A percentile compares a stretch with the other conserved stretches of the same genome.
Conservation (phyloP, 352 stramenopile species). For the Pythium phragmiticola region DNA sequence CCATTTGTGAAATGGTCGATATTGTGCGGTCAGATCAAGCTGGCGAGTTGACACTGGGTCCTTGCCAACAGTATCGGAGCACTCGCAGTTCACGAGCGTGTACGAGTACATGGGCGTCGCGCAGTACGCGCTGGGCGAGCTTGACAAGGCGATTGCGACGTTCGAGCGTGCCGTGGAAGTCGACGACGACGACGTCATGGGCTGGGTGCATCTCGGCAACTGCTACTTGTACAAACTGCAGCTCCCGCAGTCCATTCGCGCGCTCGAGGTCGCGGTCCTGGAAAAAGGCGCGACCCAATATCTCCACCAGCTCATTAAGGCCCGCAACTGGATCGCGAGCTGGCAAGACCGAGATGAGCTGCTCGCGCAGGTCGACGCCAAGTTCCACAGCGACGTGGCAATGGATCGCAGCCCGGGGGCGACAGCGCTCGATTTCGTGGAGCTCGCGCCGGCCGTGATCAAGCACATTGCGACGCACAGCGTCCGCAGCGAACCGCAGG, state of each 20-base stretch:
- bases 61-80: background rate
- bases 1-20: background rate
- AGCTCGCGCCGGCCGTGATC: conserved; percentile 36
- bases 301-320: conserved; percentile 55
- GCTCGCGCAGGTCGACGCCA: conserved; percentile 35
- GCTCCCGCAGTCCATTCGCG: conserved; percentile 38
- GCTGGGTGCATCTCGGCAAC: conserved; percentile 71
- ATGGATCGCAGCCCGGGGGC: conserved; percentile 6
- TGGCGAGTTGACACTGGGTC: background rate
- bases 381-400: conserved; percentile 27
- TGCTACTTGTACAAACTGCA: conserved; percentile 61
- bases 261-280: conserved; percentile 50
- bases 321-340: conserved; percentile 63
- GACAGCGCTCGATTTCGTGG: conserved; percentile 49
- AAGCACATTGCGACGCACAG: conserved; percentile 17
- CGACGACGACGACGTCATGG: conserved; percentile 43
- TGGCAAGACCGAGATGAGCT: conserved; percentile 60
- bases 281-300: conserved; percentile 36
- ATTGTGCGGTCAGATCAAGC: background rate
- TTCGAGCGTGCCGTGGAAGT: conserved; percentile 58
- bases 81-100: conserved; percentile 37
- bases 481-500: background rate
- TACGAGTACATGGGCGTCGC: conserved; percentile 71
- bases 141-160: conserved; percentile 52
- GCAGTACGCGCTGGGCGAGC: conserved; percentile 65